These are phyloP conservation scores for Penicillium fuscoglaucum DNA, from an alignment of 2,329 filamentous ascomycete genomes.

Conservation along the genomic window DNA sequence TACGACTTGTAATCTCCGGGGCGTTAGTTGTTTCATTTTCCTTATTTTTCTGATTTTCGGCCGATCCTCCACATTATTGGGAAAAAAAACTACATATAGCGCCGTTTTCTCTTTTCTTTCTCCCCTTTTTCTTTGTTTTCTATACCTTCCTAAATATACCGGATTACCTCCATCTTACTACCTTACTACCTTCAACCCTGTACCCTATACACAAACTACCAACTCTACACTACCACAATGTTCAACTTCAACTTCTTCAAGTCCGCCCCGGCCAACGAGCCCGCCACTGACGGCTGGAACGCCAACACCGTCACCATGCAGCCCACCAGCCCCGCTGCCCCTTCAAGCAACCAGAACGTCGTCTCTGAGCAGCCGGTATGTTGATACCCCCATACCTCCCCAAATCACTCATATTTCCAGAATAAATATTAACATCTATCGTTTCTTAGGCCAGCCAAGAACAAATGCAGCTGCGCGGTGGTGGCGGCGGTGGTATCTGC, in stretches of 20 bases:
- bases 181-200: not conserved
- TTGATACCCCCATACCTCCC: not conserved
- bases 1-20: not conserved
- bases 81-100: slow-evolving; percentile 9
- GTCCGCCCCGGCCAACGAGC: slow-evolving; percentile 29
- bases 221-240: slow-evolving; percentile 11
- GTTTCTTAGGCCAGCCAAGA: slow-evolving; percentile 24
- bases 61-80: slow-evolving; percentile 22
- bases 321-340: slow-evolving; percentile 33
- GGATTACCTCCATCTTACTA: no score
- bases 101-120: not conserved
- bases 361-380: slow-evolving; percentile 35
- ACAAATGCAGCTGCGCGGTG: slow-evolving; percentile 37
- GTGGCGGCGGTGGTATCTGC: slow-evolving; percentile 34
- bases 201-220: not conserved
- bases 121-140: not conserved
- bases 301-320: slow-evolving; percentile 35
- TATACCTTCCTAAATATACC: not conserved
- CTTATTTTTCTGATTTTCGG: slow-evolving; percentile 2
- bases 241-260: slow-evolving; percentile 39
- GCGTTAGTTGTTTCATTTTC: slow-evolving; percentile 11
- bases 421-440: slow-evolving; percentile 8
- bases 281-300: slow-evolving; percentile 31
- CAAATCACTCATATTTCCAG: not conserved
- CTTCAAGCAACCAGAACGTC: slow-evolving; percentile 25